Percentiles rank a stretch among this genome's conserved stretches.
phyloP scores from a whole-genome alignment of 2,329 filamentous ascomycete species.

The Orbilia blumenaviensis region DNA sequence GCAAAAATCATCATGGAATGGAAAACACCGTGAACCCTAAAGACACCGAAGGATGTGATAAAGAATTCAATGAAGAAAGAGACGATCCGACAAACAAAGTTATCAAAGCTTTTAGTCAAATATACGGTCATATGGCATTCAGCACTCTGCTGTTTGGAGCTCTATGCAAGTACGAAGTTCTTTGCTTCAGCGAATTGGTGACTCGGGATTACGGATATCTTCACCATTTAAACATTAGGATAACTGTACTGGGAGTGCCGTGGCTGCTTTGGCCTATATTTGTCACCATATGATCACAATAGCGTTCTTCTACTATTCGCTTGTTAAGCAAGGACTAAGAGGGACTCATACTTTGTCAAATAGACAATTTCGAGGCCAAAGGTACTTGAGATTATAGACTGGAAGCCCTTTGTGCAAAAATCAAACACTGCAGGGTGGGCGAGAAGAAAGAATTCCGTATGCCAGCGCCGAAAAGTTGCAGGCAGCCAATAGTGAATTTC shows the following conservation, averaged over 20 bases:
- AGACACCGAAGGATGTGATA: neutral
- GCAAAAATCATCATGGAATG: neutral
- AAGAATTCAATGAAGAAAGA: neutral
- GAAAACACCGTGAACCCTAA: neutral
- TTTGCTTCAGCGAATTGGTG: conserved; percentile 2
- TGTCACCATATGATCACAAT: neutral
- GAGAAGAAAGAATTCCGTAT: too few relatives aligned
- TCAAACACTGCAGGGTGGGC: too few relatives aligned
- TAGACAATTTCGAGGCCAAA: too few relatives aligned
- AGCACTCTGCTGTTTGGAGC: conserved; percentile 17
- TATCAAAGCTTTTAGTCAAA: neutral
- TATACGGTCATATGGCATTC: conserved; percentile 27
- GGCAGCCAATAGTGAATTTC: too few relatives aligned
- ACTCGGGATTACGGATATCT: neutral
- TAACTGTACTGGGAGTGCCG: neutral
- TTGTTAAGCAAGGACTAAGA: neutral
- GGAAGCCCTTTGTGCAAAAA: too few relatives aligned
- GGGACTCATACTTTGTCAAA: too few relatives aligned
- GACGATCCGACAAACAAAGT: neutral
- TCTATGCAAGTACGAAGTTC: conserved; percentile 4
- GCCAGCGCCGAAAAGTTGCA: too few relatives aligned
- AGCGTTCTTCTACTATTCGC: neutral
- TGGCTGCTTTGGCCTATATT: conserved; percentile 13
- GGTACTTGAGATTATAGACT: too few relatives aligned
- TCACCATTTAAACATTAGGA: conserved; percentile 14